Conservation (phyloP, 2,329 filamentous ascomycete genomes). For the Aureobasidium leucospermi region DNA sequence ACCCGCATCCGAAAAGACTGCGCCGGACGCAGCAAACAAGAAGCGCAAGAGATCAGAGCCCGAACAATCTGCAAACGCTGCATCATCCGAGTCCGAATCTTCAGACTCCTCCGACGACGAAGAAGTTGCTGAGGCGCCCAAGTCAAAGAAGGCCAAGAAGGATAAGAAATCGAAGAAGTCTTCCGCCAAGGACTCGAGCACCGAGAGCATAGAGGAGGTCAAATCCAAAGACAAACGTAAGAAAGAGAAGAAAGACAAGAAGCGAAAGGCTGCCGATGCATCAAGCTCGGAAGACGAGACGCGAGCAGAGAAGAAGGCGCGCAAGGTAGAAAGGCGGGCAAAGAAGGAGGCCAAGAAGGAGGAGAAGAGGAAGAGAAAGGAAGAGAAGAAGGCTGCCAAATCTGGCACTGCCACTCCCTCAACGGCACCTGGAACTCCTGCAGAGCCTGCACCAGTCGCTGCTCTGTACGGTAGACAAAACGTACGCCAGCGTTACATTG, state of each 20-base stretch:
- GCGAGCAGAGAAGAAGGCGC: constrained; percentile 21
- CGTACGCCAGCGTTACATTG: constrained; percentile 74
- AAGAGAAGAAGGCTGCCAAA: constrained; percentile 31
- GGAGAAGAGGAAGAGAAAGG: constrained; percentile 39
- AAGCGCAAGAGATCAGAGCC: constrained; percentile 13
- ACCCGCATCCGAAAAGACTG: constrained; percentile 33
- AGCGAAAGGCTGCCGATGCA: constrained; percentile 17
- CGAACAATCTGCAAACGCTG: constrained; percentile 26
- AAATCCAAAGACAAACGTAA: constrained; percentile 21
- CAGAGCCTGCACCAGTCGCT: constrained; percentile 16
- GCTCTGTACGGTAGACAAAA: constrained; percentile 50
- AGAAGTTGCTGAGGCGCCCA: constrained; percentile 21
- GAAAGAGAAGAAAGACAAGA: constrained; percentile 25
- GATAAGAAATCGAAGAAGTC: constrained; percentile 32
- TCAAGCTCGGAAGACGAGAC: constrained; percentile 16
- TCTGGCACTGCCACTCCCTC: constrained; percentile 13
- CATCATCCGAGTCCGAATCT: neutral
- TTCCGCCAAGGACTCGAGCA: constrained; percentile 21
- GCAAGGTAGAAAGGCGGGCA: constrained; percentile 38
- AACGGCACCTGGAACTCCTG: constrained; percentile 2
- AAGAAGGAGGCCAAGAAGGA: constrained; percentile 48
- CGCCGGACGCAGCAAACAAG: constrained; percentile 6
- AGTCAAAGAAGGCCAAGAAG: constrained; percentile 24
- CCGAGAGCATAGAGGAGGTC: constrained; percentile 14
- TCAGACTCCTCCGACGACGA: constrained; percentile 18